phyloP scores from a whole-genome alignment of 2,329 filamentous ascomycete species.

The Fusarium agapanthi region DNA sequence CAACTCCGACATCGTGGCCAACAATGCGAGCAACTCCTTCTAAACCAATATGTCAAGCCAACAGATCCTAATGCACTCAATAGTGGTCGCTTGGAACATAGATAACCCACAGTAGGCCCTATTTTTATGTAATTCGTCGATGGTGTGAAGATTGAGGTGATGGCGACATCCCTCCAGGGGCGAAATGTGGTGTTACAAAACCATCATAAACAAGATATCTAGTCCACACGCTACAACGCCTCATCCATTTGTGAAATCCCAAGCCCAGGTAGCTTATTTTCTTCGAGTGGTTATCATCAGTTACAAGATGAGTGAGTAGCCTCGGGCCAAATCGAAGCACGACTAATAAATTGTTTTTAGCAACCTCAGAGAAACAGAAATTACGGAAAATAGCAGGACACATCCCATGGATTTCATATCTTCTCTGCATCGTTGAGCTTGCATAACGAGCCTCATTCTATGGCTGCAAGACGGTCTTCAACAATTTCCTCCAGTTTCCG shows the following conservation, averaged over 20 bases:
- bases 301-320: neutral
- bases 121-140: neutral
- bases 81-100: neutral
- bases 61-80: neutral
- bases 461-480: constrained; percentile 61
- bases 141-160: neutral
- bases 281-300: rapidly evolving
- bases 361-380: neutral
- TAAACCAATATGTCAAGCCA: neutral
- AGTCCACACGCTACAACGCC: neutral
- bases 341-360: neutral
- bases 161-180: neutral
- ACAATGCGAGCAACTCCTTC: neutral
- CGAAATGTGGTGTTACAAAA: neutral
- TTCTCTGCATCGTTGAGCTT: constrained; percentile 67
- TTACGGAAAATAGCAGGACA: constrained; percentile 47
- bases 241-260: neutral
- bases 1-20: neutral
- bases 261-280: neutral
- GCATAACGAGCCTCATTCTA: constrained; percentile 70
- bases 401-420: constrained; percentile 62
- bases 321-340: no score
- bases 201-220: neutral
- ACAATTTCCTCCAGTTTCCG: constrained; percentile 69
- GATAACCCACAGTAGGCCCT: neutral